Percentiles rank a stretch among this genome's conserved stretches.
Conservation (phyloP, 116 monocot genomes). For the Trichopus zeylanicus region DNA sequence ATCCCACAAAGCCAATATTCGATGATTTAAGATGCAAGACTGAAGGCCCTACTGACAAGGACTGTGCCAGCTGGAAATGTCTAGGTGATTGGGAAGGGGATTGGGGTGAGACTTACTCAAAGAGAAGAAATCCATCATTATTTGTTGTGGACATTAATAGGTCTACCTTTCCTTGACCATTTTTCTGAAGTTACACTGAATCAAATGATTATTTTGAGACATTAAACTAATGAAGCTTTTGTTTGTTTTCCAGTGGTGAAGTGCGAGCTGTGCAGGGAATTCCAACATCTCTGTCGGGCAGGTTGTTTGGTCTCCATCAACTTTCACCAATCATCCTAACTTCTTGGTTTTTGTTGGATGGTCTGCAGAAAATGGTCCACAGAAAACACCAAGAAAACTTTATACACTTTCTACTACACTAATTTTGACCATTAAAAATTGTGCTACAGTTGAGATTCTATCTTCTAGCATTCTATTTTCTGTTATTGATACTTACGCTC, state of each 20-base stretch:
- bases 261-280: conserved; percentile 66
- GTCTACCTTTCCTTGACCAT: conserved; percentile 14
- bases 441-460: not conserved
- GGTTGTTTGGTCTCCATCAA: conserved; percentile 84
- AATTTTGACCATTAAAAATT: not conserved
- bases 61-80: conserved; percentile 78
- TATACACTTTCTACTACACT: no score
- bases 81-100: conserved; percentile 92
- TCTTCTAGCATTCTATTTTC: not conserved
- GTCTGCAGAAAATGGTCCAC: conserved; percentile 56
- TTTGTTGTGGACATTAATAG: conserved; percentile 67
- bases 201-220: not conserved
- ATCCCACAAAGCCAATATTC: conserved; percentile 56
- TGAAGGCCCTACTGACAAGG: conserved; percentile 51
- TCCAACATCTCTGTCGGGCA: conserved; percentile 62
- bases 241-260: conserved; percentile 59
- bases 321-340: conserved; percentile 16
- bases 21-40: conserved; percentile 59
- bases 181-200: not conserved
- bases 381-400: conserved; percentile 63
- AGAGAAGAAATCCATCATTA: conserved; percentile 66
- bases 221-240: not conserved
- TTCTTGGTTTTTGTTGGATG: conserved; percentile 95
- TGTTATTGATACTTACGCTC: not conserved
- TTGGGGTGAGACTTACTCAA: conserved; percentile 95